Base-by-base conservation (phyloP, 257 asterid species). In the Cruciata laevipes region DNA sequence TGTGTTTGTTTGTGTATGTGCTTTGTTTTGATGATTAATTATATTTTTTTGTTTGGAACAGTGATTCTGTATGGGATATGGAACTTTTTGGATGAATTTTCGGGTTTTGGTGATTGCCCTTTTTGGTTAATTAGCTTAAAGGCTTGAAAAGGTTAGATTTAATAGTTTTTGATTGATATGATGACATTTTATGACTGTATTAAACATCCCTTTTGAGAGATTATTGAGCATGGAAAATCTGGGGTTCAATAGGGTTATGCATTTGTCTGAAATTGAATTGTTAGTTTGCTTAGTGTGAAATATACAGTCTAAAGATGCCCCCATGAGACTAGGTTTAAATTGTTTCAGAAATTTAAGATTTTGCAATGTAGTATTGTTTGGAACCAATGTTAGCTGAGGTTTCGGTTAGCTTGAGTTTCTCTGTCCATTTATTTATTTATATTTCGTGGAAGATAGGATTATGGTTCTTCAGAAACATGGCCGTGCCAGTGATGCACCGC, bases 401-500 rank as follows among this genome's bases (percentile, higher is more conserved):
- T 47, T 47, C 21, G n/a, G 55, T 47, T 47, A 14, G 21, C n/a
- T 0, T 47, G 55, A 47, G 55, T 4, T 47, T 17, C 55, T 47
- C 16, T 47, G 55, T 47, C 2, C 11, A 23, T n/a, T 0, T 66
- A 18, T n/a, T 0, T 66, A 18, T 5, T 71, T 14, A 13, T 38
- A 16, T 24, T 20, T 52, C 30, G 67, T 61, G 42, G 55, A 58
- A 82, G 67, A 72, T 83, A 84, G 96, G 95, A 68, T 70, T 75
- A 90, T 94, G 99, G 90, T 95, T 86, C 89, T 90, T 71, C 92
- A 85, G 79, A 93, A 90, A 78, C 77, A 82, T 81, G 83, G 70
- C 61, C 84, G 84, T 72, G 75, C 77, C 74, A 77, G 86, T 72
- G 89, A 79, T 76, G 79, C 82, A 52, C 86, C 91, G 67, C 78